Percentiles rank a stretch among this genome's conserved stretches.
Conservation (phyloP, 2,329 filamentous ascomycete species). For the Cladosporium austrohemisphaericum region DNA sequence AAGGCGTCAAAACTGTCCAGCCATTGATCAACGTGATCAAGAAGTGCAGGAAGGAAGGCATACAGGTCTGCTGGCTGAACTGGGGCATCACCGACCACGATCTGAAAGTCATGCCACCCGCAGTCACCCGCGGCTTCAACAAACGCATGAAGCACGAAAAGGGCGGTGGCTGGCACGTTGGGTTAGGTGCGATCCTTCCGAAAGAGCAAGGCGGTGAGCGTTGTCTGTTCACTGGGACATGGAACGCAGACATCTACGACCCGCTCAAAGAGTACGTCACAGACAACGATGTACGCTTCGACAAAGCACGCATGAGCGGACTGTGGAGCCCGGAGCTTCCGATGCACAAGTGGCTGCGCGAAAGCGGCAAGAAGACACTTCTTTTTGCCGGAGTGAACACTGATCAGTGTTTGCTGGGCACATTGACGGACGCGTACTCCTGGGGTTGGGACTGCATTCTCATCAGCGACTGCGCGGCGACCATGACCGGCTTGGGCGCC, state of each 20-base stretch:
- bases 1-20: constrained; percentile 33
- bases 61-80: constrained; percentile 41
- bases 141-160: constrained; percentile 29
- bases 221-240: constrained; percentile 41
- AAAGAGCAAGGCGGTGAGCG: constrained; percentile 36
- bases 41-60: constrained; percentile 38
- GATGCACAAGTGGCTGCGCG: constrained; percentile 39
- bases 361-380: constrained; percentile 40
- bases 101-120: constrained; percentile 38
- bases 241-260: constrained; percentile 42
- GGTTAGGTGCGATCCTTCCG: constrained; percentile 37
- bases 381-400: constrained; percentile 43
- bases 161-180: constrained; percentile 40
- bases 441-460: constrained; percentile 43
- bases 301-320: constrained; percentile 43
- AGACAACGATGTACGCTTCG: constrained; percentile 41
- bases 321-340: constrained; percentile 40
- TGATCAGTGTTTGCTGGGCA: constrained; percentile 42
- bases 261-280: constrained; percentile 37
- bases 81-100: constrained; percentile 41
- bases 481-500: constrained; percentile 39
- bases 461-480: constrained; percentile 40
- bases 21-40: constrained; percentile 39
- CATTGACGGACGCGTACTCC: constrained; percentile 40
- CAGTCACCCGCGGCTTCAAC: constrained; percentile 41